These are phyloP conservation scores for Amphirosellinia nigrospora DNA, from an alignment of 495 filamentous ascomycete genomes.

Conservation along the genomic window DNA sequence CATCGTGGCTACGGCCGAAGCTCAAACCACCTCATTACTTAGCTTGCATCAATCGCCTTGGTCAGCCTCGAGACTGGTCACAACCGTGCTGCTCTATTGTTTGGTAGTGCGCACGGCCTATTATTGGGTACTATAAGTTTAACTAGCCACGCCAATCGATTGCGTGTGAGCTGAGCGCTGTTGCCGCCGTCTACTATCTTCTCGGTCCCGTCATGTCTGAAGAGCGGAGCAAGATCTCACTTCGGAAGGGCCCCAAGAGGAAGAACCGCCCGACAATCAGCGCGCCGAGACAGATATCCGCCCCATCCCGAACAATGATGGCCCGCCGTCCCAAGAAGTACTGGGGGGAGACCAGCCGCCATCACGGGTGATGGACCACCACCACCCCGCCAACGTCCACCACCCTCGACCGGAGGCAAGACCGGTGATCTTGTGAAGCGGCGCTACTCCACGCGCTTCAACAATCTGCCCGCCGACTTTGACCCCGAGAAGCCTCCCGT, in stretches of 20 bases:
- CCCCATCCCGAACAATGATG: conserved; percentile 59
- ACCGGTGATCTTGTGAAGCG: conserved; percentile 94
- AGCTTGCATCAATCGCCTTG: neutral
- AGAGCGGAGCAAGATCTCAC: conserved; percentile 78
- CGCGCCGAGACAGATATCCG: conserved; percentile 81
- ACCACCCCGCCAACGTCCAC: conserved; percentile 48
- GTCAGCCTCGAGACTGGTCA: neutral
- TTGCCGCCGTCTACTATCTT: neutral
- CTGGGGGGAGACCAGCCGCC: conserved; percentile 39
- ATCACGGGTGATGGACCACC: conserved; percentile 41
- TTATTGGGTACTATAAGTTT: neutral
- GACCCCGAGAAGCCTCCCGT: conserved; percentile 67
- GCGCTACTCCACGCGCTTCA: conserved; percentile 91
- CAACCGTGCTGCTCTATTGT: neutral
- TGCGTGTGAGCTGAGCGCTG: neutral
- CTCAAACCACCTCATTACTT: neutral
- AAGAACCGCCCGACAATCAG: conserved; percentile 79
- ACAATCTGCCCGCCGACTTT: conserved; percentile 71
- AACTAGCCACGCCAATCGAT: neutral
- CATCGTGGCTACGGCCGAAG: neutral
- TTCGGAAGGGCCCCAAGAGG: conserved; percentile 78
- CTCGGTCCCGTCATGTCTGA: conserved; percentile 57
- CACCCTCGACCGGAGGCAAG: conserved; percentile 53
- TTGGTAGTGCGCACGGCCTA: neutral
- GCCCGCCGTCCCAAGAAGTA: conserved; percentile 36